phyloP scores from a whole-genome alignment of 805 yeast genomes.

The Peterozyma toletana region DNA sequence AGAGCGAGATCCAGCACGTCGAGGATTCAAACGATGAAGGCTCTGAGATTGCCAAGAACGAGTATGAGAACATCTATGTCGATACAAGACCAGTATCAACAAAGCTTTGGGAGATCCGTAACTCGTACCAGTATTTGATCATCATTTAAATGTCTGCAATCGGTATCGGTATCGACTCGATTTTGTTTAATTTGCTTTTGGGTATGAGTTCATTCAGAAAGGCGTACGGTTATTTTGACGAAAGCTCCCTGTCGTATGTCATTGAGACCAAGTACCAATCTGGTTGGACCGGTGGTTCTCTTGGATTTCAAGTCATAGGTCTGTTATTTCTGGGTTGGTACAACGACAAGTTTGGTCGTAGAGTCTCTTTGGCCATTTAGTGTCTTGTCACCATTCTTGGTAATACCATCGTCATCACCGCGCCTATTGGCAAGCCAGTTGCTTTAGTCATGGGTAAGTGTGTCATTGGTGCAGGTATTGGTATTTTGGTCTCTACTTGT shows the following conservation, averaged over 20 bases:
- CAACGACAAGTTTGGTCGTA: neutral
- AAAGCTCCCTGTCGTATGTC: neutral
- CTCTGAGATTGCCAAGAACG: neutral
- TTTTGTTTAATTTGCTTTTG: neutral
- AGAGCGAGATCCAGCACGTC: neutral
- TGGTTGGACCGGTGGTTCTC: slow-evolving; percentile 3
- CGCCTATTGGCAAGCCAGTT: neutral
- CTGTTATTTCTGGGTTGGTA: neutral
- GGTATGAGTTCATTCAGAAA: slow-evolving; percentile 1
- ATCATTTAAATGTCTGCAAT: neutral
- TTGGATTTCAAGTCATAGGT: neutral
- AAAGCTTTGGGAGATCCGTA: neutral
- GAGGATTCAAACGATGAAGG: neutral
- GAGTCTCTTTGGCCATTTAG: neutral
- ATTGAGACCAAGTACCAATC: slow-evolving; percentile 1
- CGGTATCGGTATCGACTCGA: slow-evolving; percentile 1
- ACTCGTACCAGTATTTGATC: neutral
- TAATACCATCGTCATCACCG: neutral
- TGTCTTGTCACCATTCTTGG: slow-evolving; percentile 1
- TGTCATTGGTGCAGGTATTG: neutral
- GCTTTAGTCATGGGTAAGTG: no score
- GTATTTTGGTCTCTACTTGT: neutral
- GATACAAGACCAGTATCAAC: neutral
- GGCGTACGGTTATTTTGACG: slow-evolving; percentile 1
- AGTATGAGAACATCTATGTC: neutral